These are phyloP conservation scores for Monosporascus sp. DNA, from an alignment of 2,329 filamentous ascomycete species.

Conservation along the genomic window DNA sequence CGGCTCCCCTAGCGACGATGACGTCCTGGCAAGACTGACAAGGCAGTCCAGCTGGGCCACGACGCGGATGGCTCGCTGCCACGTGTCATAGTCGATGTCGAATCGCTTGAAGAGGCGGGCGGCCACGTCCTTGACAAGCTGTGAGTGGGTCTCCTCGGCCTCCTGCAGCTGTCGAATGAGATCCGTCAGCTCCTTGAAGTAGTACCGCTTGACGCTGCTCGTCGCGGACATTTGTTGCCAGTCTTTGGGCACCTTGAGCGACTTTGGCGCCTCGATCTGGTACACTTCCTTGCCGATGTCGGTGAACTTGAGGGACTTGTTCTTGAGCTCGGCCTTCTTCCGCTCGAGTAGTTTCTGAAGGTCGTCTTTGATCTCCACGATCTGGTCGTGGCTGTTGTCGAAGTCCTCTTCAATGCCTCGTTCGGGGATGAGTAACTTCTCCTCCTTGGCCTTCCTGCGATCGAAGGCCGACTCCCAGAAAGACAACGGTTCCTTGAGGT, in stretches of 20 bases:
- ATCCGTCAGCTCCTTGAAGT: conserved; percentile 75
- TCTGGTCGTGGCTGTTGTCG: conserved; percentile 72
- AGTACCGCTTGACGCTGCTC: conserved; percentile 84
- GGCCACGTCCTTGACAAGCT: conserved; percentile 83
- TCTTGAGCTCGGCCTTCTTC: conserved; percentile 69
- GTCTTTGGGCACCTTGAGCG: conserved; percentile 73
- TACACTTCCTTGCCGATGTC: conserved; percentile 97
- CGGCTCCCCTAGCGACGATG: conserved; percentile 74
- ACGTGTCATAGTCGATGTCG: conserved; percentile 77
- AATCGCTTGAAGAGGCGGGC: conserved; percentile 81
- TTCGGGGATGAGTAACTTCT: conserved; percentile 79
- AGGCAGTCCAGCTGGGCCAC: conserved; percentile 91
- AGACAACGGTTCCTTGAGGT: conserved; percentile 66
- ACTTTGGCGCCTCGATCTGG: conserved; percentile 86
- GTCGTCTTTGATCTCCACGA: conserved; percentile 69
- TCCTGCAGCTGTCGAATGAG: conserved; percentile 88
- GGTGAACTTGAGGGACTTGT: conserved; percentile 65
- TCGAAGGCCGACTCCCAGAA: conserved; percentile 95
- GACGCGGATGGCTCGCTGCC: conserved; percentile 86
- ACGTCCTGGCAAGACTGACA: conserved; percentile 87
- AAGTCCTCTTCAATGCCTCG: conserved; percentile 88
- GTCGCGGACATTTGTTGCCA: conserved; percentile 99
- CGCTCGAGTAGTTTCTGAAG: conserved; percentile 66
- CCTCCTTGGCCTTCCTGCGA: conserved; percentile 68
- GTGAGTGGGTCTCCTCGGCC: conserved; percentile 86